phyloP scores from a whole-genome alignment of 768 basidiomycete species.

The Trametes cubensis region DNA sequence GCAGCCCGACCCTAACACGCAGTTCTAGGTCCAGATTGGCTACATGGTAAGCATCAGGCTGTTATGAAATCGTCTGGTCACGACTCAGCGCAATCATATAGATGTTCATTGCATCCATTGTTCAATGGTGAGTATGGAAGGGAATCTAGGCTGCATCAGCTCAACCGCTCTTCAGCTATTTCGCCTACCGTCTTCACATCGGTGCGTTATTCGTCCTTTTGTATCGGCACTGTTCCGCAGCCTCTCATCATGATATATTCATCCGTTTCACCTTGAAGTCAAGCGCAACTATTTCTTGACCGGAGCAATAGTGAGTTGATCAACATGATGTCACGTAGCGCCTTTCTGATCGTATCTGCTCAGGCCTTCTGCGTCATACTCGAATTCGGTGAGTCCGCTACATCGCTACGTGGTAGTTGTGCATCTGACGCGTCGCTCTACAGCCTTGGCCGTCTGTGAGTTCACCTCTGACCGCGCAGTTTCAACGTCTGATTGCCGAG shows the following conservation, averaged over 20 bases:
- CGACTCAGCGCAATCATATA: not conserved
- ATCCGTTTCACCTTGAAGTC: not conserved
- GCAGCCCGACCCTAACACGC: not conserved
- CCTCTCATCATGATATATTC: no score
- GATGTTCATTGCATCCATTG: constrained; percentile 6
- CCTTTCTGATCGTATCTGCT: not conserved
- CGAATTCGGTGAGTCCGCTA: constrained; percentile 5
- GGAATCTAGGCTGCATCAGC: not conserved
- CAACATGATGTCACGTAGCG: not conserved
- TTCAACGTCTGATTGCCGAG: not conserved
- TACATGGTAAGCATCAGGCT: constrained; percentile 1
- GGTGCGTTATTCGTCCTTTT: not conserved
- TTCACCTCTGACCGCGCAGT: not conserved
- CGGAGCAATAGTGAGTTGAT: not conserved
- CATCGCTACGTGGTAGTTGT: no score
- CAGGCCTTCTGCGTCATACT: not conserved
- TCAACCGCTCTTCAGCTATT: not conserved
- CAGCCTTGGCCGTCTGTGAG: constrained; percentile 11
- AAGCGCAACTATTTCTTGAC: not conserved
- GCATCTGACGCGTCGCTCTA: not conserved
- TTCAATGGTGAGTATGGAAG: constrained; percentile 3
- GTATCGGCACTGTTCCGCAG: no score
- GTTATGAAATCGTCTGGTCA: not conserved
- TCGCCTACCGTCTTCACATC: constrained; percentile 6
- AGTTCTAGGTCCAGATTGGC: not conserved